A percentile compares a stretch with the other conserved stretches of the same genome.
Conservation (phyloP, 2,329 filamentous ascomycete genomes). For the Leptosphaerulina australis region DNA sequence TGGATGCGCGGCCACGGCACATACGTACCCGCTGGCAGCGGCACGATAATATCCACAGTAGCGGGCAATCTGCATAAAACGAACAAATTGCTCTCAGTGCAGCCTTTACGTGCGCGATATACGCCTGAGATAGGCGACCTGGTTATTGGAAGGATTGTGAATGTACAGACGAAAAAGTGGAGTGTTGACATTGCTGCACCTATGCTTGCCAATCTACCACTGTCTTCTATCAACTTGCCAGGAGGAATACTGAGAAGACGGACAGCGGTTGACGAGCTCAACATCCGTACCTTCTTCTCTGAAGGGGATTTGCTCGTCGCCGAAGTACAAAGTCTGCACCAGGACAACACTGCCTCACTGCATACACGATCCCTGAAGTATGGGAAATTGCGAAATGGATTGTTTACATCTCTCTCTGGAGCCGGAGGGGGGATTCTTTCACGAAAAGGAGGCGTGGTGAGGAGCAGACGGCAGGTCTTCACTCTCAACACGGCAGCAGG, state of each 20-base stretch:
- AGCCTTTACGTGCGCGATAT: constrained; percentile 89
- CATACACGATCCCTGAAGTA: constrained; percentile 93
- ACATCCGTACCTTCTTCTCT: constrained; percentile 95
- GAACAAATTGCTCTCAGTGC: constrained; percentile 94
- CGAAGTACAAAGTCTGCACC: constrained; percentile 88
- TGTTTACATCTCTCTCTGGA: constrained; percentile 82
- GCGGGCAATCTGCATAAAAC: constrained; percentile 90
- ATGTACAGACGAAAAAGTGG: constrained; percentile 94
- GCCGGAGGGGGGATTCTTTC: constrained; percentile 67
- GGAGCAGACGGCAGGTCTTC: constrained; percentile 85
- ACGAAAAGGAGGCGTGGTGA: constrained; percentile 73
- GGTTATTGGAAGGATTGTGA: constrained; percentile 89
- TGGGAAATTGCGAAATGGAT: constrained; percentile 91
- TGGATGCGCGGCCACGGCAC: constrained; percentile 99
- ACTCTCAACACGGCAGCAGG: constrained; percentile 67
- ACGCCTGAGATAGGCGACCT: constrained; percentile 95
- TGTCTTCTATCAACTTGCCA: constrained; percentile 91
- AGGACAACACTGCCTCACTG: constrained; percentile 82
- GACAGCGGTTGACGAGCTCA: constrained; percentile 94
- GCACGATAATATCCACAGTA: constrained; percentile 83
- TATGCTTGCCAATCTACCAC: constrained; percentile 81
- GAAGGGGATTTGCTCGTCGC: constrained; percentile 94
- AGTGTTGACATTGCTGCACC: constrained; percentile 91
- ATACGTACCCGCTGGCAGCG: constrained; percentile 67
- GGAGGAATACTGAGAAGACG: constrained; percentile 89